These are phyloP conservation scores for Stereum hirsutum DNA, from an alignment of 1,284 basidiomycete genomes.

Conservation along the genomic window DNA sequence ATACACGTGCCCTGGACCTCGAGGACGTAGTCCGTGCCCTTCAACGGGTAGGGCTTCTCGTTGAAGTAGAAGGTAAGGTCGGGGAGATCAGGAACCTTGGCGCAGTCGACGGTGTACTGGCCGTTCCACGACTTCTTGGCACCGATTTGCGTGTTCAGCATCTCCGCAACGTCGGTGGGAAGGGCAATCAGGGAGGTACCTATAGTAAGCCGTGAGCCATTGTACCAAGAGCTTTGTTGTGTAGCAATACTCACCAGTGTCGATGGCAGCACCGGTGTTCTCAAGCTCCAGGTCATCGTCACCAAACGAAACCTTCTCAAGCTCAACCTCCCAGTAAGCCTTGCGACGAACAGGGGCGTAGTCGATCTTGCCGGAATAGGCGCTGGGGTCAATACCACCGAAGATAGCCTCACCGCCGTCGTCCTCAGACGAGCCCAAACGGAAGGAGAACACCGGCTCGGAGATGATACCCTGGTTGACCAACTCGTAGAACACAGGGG, in stretches of 20 bases:
- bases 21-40: slow-evolving; percentile 84
- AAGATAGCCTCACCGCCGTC: slow-evolving; percentile 93
- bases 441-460: slow-evolving; percentile 90
- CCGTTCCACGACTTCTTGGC: slow-evolving; percentile 92
- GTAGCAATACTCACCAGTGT: slow-evolving; percentile 60
- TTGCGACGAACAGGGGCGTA: slow-evolving; percentile 93
- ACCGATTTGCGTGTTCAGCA: slow-evolving; percentile 95
- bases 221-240: slow-evolving; percentile 7
- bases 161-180: slow-evolving; percentile 93
- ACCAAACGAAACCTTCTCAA: slow-evolving; percentile 81
- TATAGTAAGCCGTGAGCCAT: slow-evolving; percentile 15
- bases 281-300: slow-evolving; percentile 81
- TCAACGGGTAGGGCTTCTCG: slow-evolving; percentile 74
- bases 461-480: slow-evolving; percentile 80
- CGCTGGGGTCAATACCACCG: slow-evolving; percentile 79
- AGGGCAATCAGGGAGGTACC: slow-evolving; percentile 88
- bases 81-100: slow-evolving; percentile 78
- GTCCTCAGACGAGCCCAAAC: slow-evolving; percentile 77
- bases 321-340: slow-evolving; percentile 98
- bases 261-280: slow-evolving; percentile 92
- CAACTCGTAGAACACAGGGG: slow-evolving; percentile 96
- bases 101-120: slow-evolving; percentile 89
- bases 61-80: slow-evolving; percentile 81
- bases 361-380: slow-evolving; percentile 76
- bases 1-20: slow-evolving; percentile 88